Evolutionary conservation across 352 stramenopile genomes (phyloP), one percentile per base, ranked within the genome.

Genomic region (Pythium sp.): DNA sequence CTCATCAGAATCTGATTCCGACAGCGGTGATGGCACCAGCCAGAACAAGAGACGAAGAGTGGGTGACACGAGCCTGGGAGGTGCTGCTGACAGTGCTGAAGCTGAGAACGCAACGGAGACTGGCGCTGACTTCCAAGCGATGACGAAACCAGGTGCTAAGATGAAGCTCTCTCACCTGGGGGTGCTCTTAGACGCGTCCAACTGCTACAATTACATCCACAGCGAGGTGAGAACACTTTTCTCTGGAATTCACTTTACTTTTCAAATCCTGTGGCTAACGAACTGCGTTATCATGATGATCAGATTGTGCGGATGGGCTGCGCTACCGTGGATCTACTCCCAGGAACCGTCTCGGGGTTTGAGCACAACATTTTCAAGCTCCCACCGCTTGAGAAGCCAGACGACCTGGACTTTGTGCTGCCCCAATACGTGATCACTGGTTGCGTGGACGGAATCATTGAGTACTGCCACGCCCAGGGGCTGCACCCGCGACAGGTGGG

Each of bases 391-490:
- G 43, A 18, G 14, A 38, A 51, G 18, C 55, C 30, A 3, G 58
- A 64, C 14, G 38, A 64, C 58, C 36, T 64, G 22, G 58, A 64
- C 58, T 64, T 64, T 55, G 36, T 64, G 14, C 8, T 64, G 14
- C 58, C 58, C 2, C 58, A 64, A 12, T 64, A 64, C 36, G 58
- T 55, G 24, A 49, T 64, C 38, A 20, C 30, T 36, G 58, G 58
- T 2, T 64, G 58, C 14, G 58, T 55, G 24, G 26, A 26, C 2
- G 26, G 24, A 1, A 64, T 64, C 38, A 26, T 64, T 26, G 53
- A 34, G 38, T 55, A 64, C 38, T 64, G 58, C 11, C 38, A 36
- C 15, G 11, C 11, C 6, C 22, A 64, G 26, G 34, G 34, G 41
- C 22, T 41, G 2, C 20, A 53, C 6, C 22, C 43, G 20, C 28